Evolutionary conservation across 441 rosid genomes (phyloP).

Genomic region (Corymbia citriodora): DNA sequence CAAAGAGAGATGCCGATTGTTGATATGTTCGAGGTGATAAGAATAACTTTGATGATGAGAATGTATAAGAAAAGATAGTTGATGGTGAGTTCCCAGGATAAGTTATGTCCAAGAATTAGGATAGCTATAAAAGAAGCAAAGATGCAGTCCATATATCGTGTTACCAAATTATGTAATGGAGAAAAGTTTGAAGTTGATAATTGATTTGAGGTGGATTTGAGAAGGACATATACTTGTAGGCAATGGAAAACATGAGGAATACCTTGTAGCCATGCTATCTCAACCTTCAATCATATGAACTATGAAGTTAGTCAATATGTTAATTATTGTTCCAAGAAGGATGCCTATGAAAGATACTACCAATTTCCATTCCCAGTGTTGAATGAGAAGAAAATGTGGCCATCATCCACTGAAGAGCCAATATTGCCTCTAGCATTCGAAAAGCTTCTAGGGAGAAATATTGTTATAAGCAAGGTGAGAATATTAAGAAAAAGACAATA

Average conservation of each 20-base stretch:
- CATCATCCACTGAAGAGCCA: no score
- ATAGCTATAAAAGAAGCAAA: background rate
- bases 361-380: background rate
- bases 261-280: background rate
- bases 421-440: no score
- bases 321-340: background rate
- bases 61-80: background rate
- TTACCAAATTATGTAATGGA: background rate
- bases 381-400: background rate
- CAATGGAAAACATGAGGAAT: background rate
- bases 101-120: background rate
- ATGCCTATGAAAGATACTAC: background rate
- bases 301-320: background rate
- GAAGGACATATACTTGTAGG: background rate
- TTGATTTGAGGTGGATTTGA: background rate
- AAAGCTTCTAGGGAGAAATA: no score
- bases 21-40: background rate
- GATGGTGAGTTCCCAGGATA: background rate
- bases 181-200: background rate
- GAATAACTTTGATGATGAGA: background rate
- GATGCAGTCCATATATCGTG: background rate
- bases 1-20: background rate
- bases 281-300: background rate
- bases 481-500: no score
- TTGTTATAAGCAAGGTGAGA: no score